These are phyloP conservation scores for Tricholoma terreum DNA, from an alignment of 768 basidiomycete genomes.

Conservation along the genomic window DNA sequence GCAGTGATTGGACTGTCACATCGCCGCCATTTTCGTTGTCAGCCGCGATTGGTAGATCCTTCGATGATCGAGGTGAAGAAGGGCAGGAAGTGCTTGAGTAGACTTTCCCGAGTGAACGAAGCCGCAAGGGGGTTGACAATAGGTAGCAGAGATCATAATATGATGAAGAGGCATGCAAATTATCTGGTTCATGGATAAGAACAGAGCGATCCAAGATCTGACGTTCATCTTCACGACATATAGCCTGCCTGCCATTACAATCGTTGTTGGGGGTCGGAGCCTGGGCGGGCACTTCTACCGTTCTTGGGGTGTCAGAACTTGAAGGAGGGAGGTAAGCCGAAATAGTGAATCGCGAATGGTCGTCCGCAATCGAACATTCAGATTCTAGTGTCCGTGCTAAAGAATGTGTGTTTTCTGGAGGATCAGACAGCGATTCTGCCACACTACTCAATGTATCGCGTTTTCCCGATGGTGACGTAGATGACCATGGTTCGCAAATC, in stretches of 20 bases:
- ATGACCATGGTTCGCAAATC: slow-evolving; percentile 3
- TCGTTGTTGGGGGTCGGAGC: background rate
- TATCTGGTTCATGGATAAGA: background rate
- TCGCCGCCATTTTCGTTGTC: background rate
- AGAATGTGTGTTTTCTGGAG: background rate
- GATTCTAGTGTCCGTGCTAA: background rate
- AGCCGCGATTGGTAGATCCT: background rate
- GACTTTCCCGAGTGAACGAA: background rate
- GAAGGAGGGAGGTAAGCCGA: background rate
- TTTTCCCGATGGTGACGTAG: background rate
- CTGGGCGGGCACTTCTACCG: background rate
- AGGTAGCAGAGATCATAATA: background rate
- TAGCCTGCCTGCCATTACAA: background rate
- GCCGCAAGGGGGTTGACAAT: background rate
- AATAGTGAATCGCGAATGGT: background rate
- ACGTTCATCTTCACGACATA: background rate
- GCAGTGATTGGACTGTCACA: background rate
- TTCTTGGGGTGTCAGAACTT: background rate
- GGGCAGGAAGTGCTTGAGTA: background rate
- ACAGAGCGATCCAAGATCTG: background rate
- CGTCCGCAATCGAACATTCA: background rate
- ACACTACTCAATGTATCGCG: slow-evolving; percentile 1
- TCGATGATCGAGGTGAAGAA: background rate
- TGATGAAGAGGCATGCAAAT: background rate
- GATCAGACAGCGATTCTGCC: background rate